A percentile compares a stretch with the other conserved stretches of the same genome.
Evolutionary conservation across 495 filamentous ascomycete species (phyloP).

Genomic region (Amphirosellinia nigrospora): DNA sequence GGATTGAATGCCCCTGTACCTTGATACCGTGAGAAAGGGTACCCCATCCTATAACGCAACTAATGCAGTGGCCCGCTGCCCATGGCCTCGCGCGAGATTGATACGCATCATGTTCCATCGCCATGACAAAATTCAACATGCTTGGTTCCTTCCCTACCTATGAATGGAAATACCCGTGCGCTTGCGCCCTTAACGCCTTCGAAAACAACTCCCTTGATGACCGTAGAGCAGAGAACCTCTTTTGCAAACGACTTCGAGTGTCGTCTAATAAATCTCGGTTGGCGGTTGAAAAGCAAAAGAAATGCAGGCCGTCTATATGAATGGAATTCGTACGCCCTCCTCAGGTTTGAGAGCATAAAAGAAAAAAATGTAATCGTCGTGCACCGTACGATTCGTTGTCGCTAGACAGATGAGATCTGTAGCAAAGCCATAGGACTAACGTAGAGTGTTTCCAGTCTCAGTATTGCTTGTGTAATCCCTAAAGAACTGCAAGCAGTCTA

Average conservation of each 20-base stretch:
- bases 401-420: neutral
- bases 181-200: slow-evolving; percentile 8
- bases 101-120: neutral
- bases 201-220: slow-evolving; percentile 15
- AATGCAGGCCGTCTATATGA: slow-evolving; percentile 24
- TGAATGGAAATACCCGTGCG: neutral
- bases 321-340: slow-evolving; percentile 1
- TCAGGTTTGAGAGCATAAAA: neutral
- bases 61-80: neutral
- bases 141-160: neutral
- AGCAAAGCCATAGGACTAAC: neutral
- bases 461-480: neutral
- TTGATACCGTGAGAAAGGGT: neutral
- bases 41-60: neutral
- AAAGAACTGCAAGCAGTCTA: neutral
- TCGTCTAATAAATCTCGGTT: slow-evolving; percentile 7
- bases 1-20: neutral
- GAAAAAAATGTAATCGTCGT: neutral
- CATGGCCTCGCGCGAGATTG: neutral
- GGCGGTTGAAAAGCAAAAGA: neutral
- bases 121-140: slow-evolving; percentile 14
- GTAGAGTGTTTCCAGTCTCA: neutral
- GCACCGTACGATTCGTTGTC: neutral
- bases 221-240: neutral
- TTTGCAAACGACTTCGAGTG: neutral